phyloP scores from a whole-genome alignment of 139 green algal genomes.

The Pleodorina starrii region DNA sequence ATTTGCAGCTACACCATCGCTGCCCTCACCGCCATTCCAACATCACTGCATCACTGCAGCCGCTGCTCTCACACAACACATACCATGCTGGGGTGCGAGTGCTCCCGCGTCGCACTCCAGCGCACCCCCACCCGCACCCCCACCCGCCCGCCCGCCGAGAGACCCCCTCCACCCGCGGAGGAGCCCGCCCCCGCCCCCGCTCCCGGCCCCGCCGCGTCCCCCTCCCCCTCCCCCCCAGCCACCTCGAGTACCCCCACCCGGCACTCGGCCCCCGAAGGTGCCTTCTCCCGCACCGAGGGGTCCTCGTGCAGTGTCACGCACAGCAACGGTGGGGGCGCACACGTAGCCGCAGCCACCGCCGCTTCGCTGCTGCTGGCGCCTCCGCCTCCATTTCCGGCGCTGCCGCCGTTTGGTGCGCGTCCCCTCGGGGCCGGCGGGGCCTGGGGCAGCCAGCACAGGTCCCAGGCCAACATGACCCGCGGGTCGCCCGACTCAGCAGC shows the following conservation, averaged over 20 bases:
- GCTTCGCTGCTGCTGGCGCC: not conserved
- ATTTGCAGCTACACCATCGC: too few species aligned
- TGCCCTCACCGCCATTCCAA: too few species aligned
- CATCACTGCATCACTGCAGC: too few species aligned
- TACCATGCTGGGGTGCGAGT: constrained; percentile 12
- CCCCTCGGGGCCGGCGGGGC: not conserved
- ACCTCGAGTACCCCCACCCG: constrained; percentile 27
- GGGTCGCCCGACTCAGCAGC: too few species aligned
- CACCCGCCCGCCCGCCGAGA: not conserved
- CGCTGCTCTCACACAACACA: not conserved
- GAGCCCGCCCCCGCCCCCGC: not conserved
- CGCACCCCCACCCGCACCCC: not conserved
- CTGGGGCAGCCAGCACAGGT: constrained; percentile 7
- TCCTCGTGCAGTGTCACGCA: constrained; percentile 39
- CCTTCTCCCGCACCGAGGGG: not conserved
- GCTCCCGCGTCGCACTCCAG: not conserved
- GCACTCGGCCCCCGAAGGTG: not conserved
- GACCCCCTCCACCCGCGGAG: not conserved
- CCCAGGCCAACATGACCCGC: constrained; percentile 21
- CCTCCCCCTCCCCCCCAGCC: not conserved
- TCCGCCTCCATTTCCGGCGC: not conserved
- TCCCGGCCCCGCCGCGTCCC: not conserved
- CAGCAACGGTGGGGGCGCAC: not conserved
- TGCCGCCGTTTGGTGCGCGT: too few species aligned
- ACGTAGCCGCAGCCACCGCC: not conserved